Evolutionary conservation across 116 monocot genomes (phyloP).

Genomic region (Cymodocea nodosa): DNA sequence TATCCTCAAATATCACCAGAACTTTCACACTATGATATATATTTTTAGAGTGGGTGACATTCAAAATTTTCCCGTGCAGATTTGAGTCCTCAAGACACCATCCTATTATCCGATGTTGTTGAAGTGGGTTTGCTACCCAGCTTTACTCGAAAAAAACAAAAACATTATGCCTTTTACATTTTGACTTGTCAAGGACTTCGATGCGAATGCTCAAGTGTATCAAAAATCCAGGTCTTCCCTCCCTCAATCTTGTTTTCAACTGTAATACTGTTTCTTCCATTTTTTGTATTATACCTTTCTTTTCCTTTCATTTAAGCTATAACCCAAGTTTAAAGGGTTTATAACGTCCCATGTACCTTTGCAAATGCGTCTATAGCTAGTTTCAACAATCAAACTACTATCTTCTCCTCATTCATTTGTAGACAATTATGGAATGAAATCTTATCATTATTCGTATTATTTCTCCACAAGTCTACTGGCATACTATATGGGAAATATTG

Average conservation of each 20-base stretch:
- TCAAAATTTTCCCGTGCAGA: slow-evolving; percentile 28
- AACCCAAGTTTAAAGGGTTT: neutral
- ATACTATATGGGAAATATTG: too few relatives aligned
- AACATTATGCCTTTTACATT: slow-evolving; percentile 52
- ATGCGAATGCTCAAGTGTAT: slow-evolving; percentile 67
- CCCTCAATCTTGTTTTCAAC: too few relatives aligned
- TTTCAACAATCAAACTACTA: neutral
- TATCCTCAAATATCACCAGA: neutral
- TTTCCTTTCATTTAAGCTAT: neutral
- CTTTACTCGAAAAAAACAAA: slow-evolving; percentile 32
- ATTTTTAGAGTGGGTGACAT: neutral
- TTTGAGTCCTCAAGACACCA: slow-evolving; percentile 88
- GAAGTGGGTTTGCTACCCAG: slow-evolving; percentile 53
- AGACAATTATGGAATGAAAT: too few relatives aligned
- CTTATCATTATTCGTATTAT: too few relatives aligned
- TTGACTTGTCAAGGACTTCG: slow-evolving; percentile 58
- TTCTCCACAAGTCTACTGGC: too few relatives aligned
- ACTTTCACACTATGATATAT: neutral
- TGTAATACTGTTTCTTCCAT: neutral
- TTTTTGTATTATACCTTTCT: neutral
- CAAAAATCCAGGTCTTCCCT: slow-evolving; percentile 49
- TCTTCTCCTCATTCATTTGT: neutral
- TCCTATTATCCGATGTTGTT: slow-evolving; percentile 60
- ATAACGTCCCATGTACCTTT: neutral
- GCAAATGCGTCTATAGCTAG: neutral